These are phyloP conservation scores for Sporothrix pseudoabietina DNA, from an alignment of 2,329 filamentous ascomycete genomes.

Conservation along the genomic window DNA sequence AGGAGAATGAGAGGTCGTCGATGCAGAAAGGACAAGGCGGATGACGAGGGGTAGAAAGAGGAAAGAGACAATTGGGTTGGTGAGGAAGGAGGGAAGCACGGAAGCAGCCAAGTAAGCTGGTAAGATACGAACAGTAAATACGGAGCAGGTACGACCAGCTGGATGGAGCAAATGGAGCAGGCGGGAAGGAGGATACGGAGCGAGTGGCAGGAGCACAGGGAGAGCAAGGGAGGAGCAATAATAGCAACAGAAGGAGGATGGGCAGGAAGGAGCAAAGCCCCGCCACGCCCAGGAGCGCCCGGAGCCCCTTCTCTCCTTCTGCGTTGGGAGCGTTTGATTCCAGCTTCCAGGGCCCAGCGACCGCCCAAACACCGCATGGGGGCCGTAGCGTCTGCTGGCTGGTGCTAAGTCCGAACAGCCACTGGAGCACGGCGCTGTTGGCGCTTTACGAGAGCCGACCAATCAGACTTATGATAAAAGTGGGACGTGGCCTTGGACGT, in stretches of 20 bases:
- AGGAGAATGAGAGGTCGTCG: not conserved
- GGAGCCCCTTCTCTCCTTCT: not conserved
- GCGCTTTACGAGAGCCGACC: not conserved
- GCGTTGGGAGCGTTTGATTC: conserved; percentile 10
- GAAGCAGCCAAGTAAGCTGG: not conserved
- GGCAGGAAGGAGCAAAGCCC: conserved; percentile 20
- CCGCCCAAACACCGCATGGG: not conserved
- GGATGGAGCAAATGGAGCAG: not conserved
- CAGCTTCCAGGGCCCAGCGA: conserved; percentile 13
- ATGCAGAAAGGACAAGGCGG: conserved; percentile 13
- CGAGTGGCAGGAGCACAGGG: conserved; percentile 12
- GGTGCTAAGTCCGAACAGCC: not conserved
- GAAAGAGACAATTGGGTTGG: conserved; percentile 15
- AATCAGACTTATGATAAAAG: not conserved
- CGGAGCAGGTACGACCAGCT: conserved; percentile 17
- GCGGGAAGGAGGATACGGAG: conserved; percentile 18
- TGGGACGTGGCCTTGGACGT: not conserved
- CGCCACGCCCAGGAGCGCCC: conserved; percentile 6
- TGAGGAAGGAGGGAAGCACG: conserved; percentile 11
- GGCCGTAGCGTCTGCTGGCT: not conserved
- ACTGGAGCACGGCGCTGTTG: not conserved
- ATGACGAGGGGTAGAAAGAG: conserved; percentile 16
- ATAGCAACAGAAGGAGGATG: not conserved
- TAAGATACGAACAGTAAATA: not conserved
- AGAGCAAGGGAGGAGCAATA: conserved; percentile 8